These are phyloP conservation scores for Primulina huaijiensis DNA, from an alignment of 257 asterid genomes.

Conservation along the genomic window DNA sequence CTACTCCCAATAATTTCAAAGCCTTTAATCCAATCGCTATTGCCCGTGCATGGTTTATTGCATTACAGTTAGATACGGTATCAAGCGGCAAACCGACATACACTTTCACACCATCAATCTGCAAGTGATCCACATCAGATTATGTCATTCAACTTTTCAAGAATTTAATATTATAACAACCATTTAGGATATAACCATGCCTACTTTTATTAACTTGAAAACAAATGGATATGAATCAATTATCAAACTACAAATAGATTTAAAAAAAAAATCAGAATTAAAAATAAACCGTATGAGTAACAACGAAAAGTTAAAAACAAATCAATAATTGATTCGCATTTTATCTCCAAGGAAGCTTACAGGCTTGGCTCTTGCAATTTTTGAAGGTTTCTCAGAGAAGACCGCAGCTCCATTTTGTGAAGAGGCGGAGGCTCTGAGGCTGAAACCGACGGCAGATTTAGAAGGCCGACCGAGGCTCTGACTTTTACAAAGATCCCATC, in stretches of 20 bases:
- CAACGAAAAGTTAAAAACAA: too few relatives aligned
- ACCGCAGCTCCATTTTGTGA: constrained; percentile 39
- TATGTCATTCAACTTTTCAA: constrained; percentile 4
- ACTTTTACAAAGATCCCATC: constrained; percentile 32
- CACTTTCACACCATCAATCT: constrained; percentile 50
- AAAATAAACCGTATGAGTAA: too few relatives aligned
- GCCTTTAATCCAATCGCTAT: constrained; percentile 83
- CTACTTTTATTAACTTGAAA: not conserved
- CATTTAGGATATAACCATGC: not conserved
- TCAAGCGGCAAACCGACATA: constrained; percentile 85
- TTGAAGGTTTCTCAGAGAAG: constrained; percentile 33
- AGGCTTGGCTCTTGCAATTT: constrained; percentile 28
- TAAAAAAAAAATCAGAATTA: too few relatives aligned
- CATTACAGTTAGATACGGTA: constrained; percentile 51
- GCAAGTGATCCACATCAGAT: constrained; percentile 25
- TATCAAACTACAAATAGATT: too few relatives aligned
- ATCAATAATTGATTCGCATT: too few relatives aligned
- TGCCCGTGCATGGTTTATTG: constrained; percentile 67
- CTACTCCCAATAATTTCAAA: constrained; percentile 71
- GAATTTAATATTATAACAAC: not conserved
- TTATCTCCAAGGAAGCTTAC: constrained; percentile 25
- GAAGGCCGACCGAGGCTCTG: constrained; percentile 35
- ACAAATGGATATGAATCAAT: too few relatives aligned
- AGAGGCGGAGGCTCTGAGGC: constrained; percentile 47
- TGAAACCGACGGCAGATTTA: constrained; percentile 35